Evolutionary conservation across 805 yeast genomes (phyloP), one percentile per base, ranked within the genome.

Genomic region (Starmerella asiatica): DNA sequence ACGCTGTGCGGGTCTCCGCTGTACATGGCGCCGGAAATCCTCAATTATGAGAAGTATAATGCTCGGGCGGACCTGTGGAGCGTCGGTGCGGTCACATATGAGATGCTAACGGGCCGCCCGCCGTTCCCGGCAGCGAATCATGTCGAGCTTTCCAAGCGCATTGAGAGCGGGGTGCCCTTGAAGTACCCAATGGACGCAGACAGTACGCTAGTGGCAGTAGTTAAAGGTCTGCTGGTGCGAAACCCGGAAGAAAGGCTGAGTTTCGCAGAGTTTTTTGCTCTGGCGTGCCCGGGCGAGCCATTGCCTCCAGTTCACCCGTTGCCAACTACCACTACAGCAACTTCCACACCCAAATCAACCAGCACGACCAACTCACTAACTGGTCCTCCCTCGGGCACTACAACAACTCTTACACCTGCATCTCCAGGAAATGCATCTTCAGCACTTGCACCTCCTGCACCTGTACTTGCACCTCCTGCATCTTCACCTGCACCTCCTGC

Each of bases 61-160:
- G 98, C 97, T 4, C 86, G 85, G 57, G 97, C 96, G 0, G 98
- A 91, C 57, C 62, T 91, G 47, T 91, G 98, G 98, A 85, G 96
- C 5, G 94, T 88, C 4, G 98, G 98, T 3, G 93, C 97, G 1
- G 97, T 91, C 1, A 63, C 86, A 11, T 91, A 78, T 60, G 98
- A 91, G 60, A 86, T 91, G 95, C 71, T 82, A 11, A 85, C 82
- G 23, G 97, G 97, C n/a, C 79, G 73, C 58, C 95, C 98, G 1
- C 98, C 98, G 0, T 91, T 86, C 58, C 75, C 80, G 48, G 97
- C 98, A 3, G 75, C 80, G 3, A 91, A 91, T 56, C 97, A 88
- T 57, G 76, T 91, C 46, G 96, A 88, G 56, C 68, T 91, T 40
- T 70, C 82, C 54, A 77, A 81, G 58, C 82, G 78, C 54, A 91